phyloP scores from a whole-genome alignment of 768 basidiomycete genomes.

The Boletellus ananiceps region DNA sequence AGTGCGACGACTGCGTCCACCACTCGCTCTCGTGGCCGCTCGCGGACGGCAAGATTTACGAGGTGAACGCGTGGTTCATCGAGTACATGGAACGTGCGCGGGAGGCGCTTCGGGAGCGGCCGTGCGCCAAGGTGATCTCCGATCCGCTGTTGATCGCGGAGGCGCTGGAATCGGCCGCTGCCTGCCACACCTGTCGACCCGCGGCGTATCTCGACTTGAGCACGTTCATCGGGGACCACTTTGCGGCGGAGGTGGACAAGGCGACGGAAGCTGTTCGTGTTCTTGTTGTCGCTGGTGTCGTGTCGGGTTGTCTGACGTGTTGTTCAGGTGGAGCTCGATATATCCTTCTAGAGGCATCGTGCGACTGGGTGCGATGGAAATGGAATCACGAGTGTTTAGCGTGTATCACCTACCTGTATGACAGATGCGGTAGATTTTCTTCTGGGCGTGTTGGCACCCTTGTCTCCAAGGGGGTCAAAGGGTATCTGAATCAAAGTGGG shows the following conservation, averaged over 20 bases:
- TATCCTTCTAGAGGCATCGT: slow-evolving; percentile 19
- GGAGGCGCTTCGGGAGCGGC: slow-evolving; percentile 28
- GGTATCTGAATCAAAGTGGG: too few relatives aligned
- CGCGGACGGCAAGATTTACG: slow-evolving; percentile 33
- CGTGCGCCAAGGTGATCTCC: slow-evolving; percentile 27
- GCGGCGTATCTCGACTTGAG: slow-evolving; percentile 30
- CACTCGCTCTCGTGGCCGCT: slow-evolving; percentile 32
- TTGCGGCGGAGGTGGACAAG: slow-evolving; percentile 27
- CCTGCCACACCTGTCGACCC: slow-evolving; percentile 29
- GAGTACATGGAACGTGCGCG: slow-evolving; percentile 33
- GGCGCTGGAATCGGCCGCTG: slow-evolving; percentile 25
- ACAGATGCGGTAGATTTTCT: neutral
- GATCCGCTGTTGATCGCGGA: slow-evolving; percentile 31
- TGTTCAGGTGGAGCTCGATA: slow-evolving; percentile 29
- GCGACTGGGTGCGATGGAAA: neutral
- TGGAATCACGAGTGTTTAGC: neutral
- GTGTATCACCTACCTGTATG: slow-evolving; percentile 12
- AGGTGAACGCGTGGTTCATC: slow-evolving; percentile 34
- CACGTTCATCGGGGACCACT: slow-evolving; percentile 30
- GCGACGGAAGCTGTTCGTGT: slow-evolving; percentile 25
- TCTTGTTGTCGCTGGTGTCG: slow-evolving; percentile 1
- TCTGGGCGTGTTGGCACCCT: too few relatives aligned
- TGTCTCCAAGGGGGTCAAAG: too few relatives aligned
- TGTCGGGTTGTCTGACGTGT: slow-evolving; percentile 3
- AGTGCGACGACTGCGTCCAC: slow-evolving; percentile 35